phyloP scores from a whole-genome alignment of 441 rosid genomes.

The Aleurites moluccanus region DNA sequence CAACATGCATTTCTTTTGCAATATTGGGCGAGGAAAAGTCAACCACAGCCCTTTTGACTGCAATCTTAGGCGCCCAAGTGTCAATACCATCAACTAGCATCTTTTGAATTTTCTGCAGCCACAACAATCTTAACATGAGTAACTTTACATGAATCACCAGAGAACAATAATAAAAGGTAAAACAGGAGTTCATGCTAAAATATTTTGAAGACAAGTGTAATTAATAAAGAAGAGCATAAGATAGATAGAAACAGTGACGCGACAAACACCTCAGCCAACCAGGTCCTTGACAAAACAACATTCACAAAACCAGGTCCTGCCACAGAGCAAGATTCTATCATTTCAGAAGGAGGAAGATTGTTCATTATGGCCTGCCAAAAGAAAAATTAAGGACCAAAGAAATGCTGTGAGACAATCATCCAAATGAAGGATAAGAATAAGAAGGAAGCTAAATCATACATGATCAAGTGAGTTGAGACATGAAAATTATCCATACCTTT shows the following conservation, averaged over 20 bases:
- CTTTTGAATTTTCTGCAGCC: conserved; percentile 61
- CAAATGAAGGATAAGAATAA: no score
- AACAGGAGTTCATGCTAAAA: no score
- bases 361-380: conserved; percentile 55
- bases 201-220: background rate
- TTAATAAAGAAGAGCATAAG: background rate
- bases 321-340: conserved; percentile 77
- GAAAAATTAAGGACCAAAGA: background rate
- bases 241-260: background rate
- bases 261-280: conserved; percentile 75
- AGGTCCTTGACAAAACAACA: conserved; percentile 57
- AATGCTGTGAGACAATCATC: background rate
- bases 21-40: conserved; percentile 98
- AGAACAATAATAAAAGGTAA: conserved; percentile 2
- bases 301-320: conserved; percentile 89
- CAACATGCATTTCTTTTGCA: conserved; percentile 98
- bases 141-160: background rate
- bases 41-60: conserved; percentile 66
- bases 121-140: conserved; percentile 18
- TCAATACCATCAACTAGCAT: conserved; percentile 81
- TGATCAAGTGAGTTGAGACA: conserved; percentile 44
- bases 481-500: conserved; percentile 44
- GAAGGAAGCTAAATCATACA: conserved; percentile 38
- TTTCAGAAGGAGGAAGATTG: conserved; percentile 67
- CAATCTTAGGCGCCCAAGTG: conserved; percentile 71